A percentile compares a stretch with the other conserved stretches of the same genome.
These are phyloP conservation scores for Xylaria sp. DNA, from an alignment of 2,329 filamentous ascomycete species.

Conservation along the genomic window DNA sequence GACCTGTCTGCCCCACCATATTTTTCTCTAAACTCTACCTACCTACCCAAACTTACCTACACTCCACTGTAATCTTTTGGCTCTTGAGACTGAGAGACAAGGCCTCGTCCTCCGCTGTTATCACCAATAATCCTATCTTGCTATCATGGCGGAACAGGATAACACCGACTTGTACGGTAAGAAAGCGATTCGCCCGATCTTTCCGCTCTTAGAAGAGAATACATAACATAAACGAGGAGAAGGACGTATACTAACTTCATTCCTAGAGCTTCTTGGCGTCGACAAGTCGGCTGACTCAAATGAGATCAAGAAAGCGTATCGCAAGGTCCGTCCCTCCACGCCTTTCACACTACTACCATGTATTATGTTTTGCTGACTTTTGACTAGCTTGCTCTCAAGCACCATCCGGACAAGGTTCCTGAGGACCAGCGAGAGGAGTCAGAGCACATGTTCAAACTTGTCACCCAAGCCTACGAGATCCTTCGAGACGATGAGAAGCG, in stretches of 20 bases:
- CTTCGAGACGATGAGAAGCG: slow-evolving; percentile 96
- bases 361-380: slow-evolving; percentile 16
- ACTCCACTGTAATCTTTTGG: slow-evolving; percentile 40
- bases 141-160: slow-evolving; percentile 45
- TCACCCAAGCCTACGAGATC: slow-evolving; percentile 97
- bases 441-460: slow-evolving; percentile 91
- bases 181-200: slow-evolving; percentile 29
- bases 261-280: slow-evolving; percentile 80
- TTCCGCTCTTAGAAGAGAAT: not conserved
- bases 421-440: slow-evolving; percentile 86
- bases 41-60: slow-evolving; percentile 28
- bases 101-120: not conserved
- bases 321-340: slow-evolving; percentile 71
- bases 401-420: slow-evolving; percentile 95
- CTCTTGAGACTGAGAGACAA: slow-evolving; percentile 9
- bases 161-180: slow-evolving; percentile 66
- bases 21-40: slow-evolving; percentile 19
- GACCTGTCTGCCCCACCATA: slow-evolving; percentile 28
- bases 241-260: slow-evolving; percentile 19
- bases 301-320: slow-evolving; percentile 95
- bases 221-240: not conserved
- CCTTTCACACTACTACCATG: slow-evolving; percentile 5
- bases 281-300: slow-evolving; percentile 76
- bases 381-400: slow-evolving; percentile 79
- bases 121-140: slow-evolving; percentile 23